These are phyloP conservation scores for Torulaspora globosa DNA, from an alignment of 1,139 yeast species.

Conservation along the genomic window DNA sequence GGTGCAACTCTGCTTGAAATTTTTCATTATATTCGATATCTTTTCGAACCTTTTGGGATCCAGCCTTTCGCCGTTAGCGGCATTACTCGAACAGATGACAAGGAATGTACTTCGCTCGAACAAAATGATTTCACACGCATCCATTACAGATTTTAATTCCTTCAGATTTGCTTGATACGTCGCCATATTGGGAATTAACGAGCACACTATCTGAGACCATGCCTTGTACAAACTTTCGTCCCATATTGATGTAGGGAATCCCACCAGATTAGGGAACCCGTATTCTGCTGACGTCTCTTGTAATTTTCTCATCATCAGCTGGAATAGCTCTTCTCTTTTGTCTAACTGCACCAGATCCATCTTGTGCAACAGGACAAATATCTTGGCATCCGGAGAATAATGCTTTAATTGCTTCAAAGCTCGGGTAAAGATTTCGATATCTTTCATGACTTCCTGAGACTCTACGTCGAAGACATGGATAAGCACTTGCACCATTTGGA, in stretches of 20 bases:
- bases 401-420: slow-evolving; percentile 78
- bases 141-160: slow-evolving; percentile 68
- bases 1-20: slow-evolving; percentile 88
- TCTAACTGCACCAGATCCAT: slow-evolving; percentile 93
- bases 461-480: slow-evolving; percentile 97
- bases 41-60: slow-evolving; percentile 95
- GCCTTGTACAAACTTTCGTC: slow-evolving; percentile 94
- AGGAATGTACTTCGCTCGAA: slow-evolving; percentile 92
- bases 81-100: slow-evolving; percentile 76
- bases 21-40: slow-evolving; percentile 87
- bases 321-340: slow-evolving; percentile 77
- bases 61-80: slow-evolving; percentile 27
- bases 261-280: slow-evolving; percentile 67
- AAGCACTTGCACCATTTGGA: slow-evolving; percentile 94
- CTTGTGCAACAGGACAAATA: slow-evolving; percentile 87
- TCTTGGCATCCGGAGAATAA: slow-evolving; percentile 86
- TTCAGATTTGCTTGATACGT: slow-evolving; percentile 71
- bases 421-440: slow-evolving; percentile 84
- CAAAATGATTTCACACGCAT: slow-evolving; percentile 85
- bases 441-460: slow-evolving; percentile 85
- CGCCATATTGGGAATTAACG: slow-evolving; percentile 87
- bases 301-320: slow-evolving; percentile 76
- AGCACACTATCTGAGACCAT: slow-evolving; percentile 95
- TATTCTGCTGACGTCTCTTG: slow-evolving; percentile 73
- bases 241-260: slow-evolving; percentile 97